These are phyloP conservation scores for Ichthyophthirius multifiliis DNA, from an alignment of 169 alveolate species.

Conservation along the genomic window DNA sequence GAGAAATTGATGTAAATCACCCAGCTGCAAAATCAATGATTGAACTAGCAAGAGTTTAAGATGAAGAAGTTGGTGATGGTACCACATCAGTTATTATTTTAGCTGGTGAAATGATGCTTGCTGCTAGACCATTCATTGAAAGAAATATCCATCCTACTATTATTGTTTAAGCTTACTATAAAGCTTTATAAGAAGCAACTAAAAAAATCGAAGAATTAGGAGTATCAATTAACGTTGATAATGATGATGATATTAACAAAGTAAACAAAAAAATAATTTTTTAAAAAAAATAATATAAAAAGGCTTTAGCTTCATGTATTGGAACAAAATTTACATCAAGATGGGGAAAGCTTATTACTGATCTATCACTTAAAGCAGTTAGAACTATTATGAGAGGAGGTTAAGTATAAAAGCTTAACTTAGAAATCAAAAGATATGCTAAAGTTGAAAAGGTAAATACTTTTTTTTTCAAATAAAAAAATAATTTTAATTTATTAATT, in stretches of 20 bases:
- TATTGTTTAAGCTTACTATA: slow-evolving; percentile 90
- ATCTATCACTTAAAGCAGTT: slow-evolving; percentile 94
- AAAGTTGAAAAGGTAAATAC: slow-evolving; percentile 91
- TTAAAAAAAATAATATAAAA: background rate
- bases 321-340: slow-evolving; percentile 94
- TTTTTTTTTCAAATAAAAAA: slow-evolving; percentile 42
- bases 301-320: slow-evolving; percentile 59
- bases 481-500: background rate
- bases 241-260: slow-evolving; percentile 80
- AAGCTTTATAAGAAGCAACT: slow-evolving; percentile 91
- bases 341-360: slow-evolving; percentile 93
- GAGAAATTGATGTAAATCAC: slow-evolving; percentile 98
- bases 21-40: slow-evolving; percentile 99
- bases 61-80: slow-evolving; percentile 99
- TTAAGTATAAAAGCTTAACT: slow-evolving; percentile 80
- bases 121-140: slow-evolving; percentile 96
- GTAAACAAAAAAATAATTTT: slow-evolving; percentile 13
- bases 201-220: slow-evolving; percentile 89
- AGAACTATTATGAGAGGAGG: slow-evolving; percentile 81
- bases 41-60: slow-evolving; percentile 93
- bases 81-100: slow-evolving; percentile 98
- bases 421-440: slow-evolving; percentile 96
- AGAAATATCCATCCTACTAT: slow-evolving; percentile 96
- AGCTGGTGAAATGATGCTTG: slow-evolving; percentile 98
- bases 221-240: slow-evolving; percentile 81